Evolutionary conservation across 768 basidiomycete genomes (phyloP).

Genomic region (Pulveroboletus sp.): DNA sequence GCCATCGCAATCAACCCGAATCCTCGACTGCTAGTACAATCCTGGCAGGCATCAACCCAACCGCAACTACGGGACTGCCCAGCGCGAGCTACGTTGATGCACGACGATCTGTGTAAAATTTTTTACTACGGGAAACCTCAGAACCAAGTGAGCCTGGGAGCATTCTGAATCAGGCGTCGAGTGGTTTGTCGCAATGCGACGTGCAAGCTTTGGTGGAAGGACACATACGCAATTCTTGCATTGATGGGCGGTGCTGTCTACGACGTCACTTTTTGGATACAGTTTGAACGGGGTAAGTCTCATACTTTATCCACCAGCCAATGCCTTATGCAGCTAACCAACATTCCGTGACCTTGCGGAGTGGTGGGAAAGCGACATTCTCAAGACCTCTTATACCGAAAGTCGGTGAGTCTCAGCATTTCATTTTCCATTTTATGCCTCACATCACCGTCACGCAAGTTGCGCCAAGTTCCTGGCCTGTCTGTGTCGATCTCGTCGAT

Average conservation of each 20-base stretch:
- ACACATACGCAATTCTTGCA: conserved; percentile 9
- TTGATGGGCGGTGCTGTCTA: conserved; percentile 1
- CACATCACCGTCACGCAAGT: conserved; percentile 5
- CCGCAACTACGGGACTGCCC: too few relatives aligned
- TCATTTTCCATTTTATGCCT: conserved; percentile 13
- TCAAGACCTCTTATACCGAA: conserved; percentile 1
- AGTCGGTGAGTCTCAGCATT: conserved; percentile 14
- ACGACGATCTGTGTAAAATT: too few relatives aligned
- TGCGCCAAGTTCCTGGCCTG: conserved; percentile 3
- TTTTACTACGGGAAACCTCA: too few relatives aligned
- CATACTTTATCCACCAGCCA: not conserved
- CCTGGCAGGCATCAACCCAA: too few relatives aligned
- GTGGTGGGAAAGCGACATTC: too few relatives aligned
- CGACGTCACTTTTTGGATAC: conserved; percentile 8
- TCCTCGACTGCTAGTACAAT: too few relatives aligned
- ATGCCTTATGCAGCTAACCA: conserved; percentile 5
- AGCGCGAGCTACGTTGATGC: too few relatives aligned
- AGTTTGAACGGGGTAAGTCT: conserved; percentile 3
- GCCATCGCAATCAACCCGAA: too few relatives aligned
- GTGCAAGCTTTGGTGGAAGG: conserved; percentile 19
- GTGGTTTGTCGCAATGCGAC: not conserved
- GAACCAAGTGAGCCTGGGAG: too few relatives aligned
- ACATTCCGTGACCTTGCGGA: not conserved
- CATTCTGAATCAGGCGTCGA: too few relatives aligned
- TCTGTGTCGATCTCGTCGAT: conserved; percentile 7